phyloP scores from a whole-genome alignment of 306 rosid species.

The Sophora flavescens region DNA sequence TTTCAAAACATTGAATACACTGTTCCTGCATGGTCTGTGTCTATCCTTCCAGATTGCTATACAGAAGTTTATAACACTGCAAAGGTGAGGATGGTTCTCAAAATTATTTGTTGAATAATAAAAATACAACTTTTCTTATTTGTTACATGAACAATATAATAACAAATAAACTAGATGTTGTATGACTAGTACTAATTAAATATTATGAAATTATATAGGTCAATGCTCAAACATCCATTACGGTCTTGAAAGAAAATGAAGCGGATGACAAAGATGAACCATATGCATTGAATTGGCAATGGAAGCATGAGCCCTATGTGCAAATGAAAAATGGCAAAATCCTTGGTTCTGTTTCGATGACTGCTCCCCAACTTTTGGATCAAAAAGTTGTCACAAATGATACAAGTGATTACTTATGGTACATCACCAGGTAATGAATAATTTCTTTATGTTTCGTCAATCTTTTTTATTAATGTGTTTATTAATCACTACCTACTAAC shows the following conservation, averaged over 20 bases:
- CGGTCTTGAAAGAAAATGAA: conserved; percentile 21
- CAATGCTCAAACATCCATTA: conserved; percentile 44
- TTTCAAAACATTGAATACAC: conserved; percentile 24
- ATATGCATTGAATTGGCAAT: conserved; percentile 38
- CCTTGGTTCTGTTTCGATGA: background rate
- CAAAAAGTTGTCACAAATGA: conserved; percentile 51
- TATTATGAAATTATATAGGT: conserved; percentile 29
- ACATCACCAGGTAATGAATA: conserved; percentile 40
- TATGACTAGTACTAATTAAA: background rate
- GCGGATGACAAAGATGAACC: conserved; percentile 10
- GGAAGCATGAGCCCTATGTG: conserved; percentile 32
- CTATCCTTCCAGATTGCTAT: conserved; percentile 42
- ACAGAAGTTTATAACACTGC: conserved; percentile 57
- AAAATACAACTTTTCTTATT: no score
- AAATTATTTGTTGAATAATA: conserved; percentile 1
- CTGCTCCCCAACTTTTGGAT: conserved; percentile 38
- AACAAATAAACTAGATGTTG: background rate
- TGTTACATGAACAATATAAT: no score
- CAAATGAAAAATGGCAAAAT: conserved; percentile 19
- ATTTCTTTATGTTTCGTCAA: background rate
- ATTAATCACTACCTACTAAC: background rate
- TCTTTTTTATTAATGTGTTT: background rate
- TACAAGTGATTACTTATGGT: conserved; percentile 53
- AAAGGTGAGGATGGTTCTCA: conserved; percentile 31
- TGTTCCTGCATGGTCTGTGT: conserved; percentile 54